phyloP scores from a whole-genome alignment of 257 asterid species.

The Rehmannia glutinosa region DNA sequence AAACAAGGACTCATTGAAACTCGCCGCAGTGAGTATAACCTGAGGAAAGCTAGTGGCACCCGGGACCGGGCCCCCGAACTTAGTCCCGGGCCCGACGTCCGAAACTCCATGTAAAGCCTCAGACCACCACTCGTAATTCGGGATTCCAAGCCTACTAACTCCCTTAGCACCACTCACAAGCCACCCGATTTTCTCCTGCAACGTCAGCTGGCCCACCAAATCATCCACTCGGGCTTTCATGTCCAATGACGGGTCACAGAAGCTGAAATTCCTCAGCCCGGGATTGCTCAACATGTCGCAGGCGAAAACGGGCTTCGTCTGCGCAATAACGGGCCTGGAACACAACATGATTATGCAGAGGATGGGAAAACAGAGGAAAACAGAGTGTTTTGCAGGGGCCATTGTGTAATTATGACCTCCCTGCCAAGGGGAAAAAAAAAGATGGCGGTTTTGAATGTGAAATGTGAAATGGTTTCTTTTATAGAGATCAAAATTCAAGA shows the following conservation, averaged over 20 bases:
- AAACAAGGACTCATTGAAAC: conserved; percentile 54
- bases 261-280: conserved; percentile 26
- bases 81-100: conserved; percentile 50
- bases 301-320: conserved; percentile 35
- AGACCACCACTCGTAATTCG: conserved; percentile 83
- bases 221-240: conserved; percentile 35
- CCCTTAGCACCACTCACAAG: conserved; percentile 38
- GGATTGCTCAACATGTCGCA: conserved; percentile 42
- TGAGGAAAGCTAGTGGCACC: conserved; percentile 84
- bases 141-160: conserved; percentile 56
- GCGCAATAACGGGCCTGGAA: conserved; percentile 14
- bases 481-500: too few relatives aligned
- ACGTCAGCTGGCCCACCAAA: conserved; percentile 40
- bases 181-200: conserved; percentile 57
- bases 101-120: conserved; percentile 81
- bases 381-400: conserved; percentile 42
- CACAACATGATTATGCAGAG: not conserved
- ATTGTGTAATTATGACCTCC: conserved; percentile 31
- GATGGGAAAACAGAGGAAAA: conserved; percentile 30
- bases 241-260: conserved; percentile 48
- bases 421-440: not conserved
- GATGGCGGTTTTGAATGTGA: not conserved
- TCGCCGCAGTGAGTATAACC: conserved; percentile 64
- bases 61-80: conserved; percentile 40
- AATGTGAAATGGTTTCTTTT: too few relatives aligned